A percentile compares a stretch with the other conserved stretches of the same genome.
phyloP scores from a whole-genome alignment of 2,329 filamentous ascomycete genomes.

The Fusarium begoniae region DNA sequence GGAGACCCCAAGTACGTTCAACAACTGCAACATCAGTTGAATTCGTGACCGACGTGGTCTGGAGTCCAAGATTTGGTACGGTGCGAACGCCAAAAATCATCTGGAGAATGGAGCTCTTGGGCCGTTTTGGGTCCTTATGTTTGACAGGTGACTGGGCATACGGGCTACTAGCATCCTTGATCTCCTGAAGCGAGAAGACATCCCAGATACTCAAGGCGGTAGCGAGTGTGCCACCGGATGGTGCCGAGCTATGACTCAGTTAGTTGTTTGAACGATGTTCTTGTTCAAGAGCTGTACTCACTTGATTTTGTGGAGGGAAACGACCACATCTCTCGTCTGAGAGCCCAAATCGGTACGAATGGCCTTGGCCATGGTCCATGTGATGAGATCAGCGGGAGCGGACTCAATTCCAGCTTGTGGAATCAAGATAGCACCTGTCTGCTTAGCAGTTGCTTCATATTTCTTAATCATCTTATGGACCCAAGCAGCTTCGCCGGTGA shows the following conservation, averaged over 20 bases:
- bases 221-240: constrained; percentile 74
- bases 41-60: constrained; percentile 62
- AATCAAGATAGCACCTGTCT: constrained; percentile 66
- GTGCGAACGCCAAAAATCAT: constrained; percentile 59
- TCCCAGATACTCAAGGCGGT: constrained; percentile 71
- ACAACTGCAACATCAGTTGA: constrained; percentile 64
- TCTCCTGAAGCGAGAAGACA: constrained; percentile 57
- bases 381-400: constrained; percentile 67
- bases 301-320: constrained; percentile 58
- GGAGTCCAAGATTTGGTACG: constrained; percentile 62
- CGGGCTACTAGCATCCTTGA: constrained; percentile 57
- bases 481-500: constrained; percentile 69
- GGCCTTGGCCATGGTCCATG: constrained; percentile 61
- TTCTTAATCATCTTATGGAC: constrained; percentile 68
- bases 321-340: constrained; percentile 62
- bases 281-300: constrained; percentile 35
- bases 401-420: constrained; percentile 72
- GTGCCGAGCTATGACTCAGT: constrained; percentile 43
- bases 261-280: not conserved
- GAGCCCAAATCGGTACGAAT: constrained; percentile 61
- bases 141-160: constrained; percentile 67
- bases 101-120: constrained; percentile 50
- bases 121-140: constrained; percentile 48
- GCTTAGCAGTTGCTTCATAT: constrained; percentile 63
- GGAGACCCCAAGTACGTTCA: constrained; percentile 70